These are phyloP conservation scores for Botrytis deweyae DNA, from an alignment of 2,329 filamentous ascomycete genomes.

Conservation along the genomic window DNA sequence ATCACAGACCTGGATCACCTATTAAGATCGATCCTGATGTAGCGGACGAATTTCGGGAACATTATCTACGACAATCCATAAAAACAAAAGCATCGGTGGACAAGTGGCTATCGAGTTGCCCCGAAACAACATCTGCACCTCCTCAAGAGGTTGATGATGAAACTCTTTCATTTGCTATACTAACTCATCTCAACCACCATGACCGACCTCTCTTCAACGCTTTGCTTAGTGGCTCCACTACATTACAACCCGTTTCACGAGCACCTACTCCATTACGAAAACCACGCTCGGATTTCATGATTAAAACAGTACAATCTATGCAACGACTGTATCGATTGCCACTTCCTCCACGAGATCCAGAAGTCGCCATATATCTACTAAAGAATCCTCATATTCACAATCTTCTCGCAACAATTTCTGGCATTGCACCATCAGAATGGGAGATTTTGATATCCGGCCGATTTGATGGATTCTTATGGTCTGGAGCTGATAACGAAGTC, in stretches of 20 bases:
- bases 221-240: conserved; percentile 62
- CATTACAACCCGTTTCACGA: conserved; percentile 53
- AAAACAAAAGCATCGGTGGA: conserved; percentile 92
- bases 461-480: conserved; percentile 95
- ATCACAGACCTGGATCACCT: conserved; percentile 56
- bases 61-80: conserved; percentile 87
- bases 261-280: conserved; percentile 69
- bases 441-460: conserved; percentile 91
- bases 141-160: conserved; percentile 92
- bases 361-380: conserved; percentile 81
- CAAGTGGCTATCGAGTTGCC: conserved; percentile 81
- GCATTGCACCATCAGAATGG: conserved; percentile 92
- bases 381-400: conserved; percentile 81
- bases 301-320: conserved; percentile 73
- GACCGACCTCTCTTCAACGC: conserved; percentile 82
- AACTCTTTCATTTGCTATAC: conserved; percentile 87
- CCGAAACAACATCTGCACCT: conserved; percentile 66
- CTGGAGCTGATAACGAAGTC: conserved; percentile 70
- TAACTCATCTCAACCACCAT: conserved; percentile 77
- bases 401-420: conserved; percentile 80
- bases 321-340: conserved; percentile 80
- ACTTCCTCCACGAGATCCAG: conserved; percentile 75
- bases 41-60: conserved; percentile 86
- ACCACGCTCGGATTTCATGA: conserved; percentile 68
- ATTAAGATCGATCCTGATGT: conserved; percentile 88